Evolutionary conservation across 495 filamentous ascomycete genomes (phyloP).

Genomic region (Diplogelasinospora grovesii): DNA sequence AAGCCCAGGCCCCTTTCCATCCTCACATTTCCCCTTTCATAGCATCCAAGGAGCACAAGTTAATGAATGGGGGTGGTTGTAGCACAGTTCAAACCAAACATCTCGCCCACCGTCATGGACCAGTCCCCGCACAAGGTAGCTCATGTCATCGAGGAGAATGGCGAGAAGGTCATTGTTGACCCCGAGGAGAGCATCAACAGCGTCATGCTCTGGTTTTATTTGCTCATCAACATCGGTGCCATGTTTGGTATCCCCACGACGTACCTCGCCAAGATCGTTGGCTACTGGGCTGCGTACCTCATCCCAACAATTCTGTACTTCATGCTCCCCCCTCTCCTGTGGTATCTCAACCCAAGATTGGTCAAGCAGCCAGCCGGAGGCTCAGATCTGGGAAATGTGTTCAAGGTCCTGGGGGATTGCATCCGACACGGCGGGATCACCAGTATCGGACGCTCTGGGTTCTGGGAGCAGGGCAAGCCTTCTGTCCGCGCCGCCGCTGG

Average conservation of each 20-base stretch:
- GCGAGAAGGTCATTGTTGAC: conserved; percentile 70
- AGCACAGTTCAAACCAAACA: conserved; percentile 59
- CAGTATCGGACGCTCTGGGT: conserved; percentile 45
- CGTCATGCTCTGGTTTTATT: conserved; percentile 60
- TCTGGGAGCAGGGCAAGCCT: conserved; percentile 56
- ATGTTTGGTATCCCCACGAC: conserved; percentile 46
- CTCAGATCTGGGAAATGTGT: conserved; percentile 46
- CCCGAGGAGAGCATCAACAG: conserved; percentile 67
- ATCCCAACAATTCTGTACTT: conserved; percentile 57
- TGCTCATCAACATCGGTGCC: conserved; percentile 71
- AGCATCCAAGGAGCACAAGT: too few species aligned
- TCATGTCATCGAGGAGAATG: conserved; percentile 57
- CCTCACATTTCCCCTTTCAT: too few species aligned
- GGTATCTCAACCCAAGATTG: conserved; percentile 39
- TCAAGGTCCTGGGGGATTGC: conserved; percentile 44
- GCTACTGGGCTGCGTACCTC: conserved; percentile 67
- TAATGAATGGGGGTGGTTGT: too few species aligned
- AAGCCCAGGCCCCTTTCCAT: too few species aligned
- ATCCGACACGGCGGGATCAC: conserved; percentile 46
- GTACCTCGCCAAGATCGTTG: conserved; percentile 43
- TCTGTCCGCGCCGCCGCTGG: conserved; percentile 43
- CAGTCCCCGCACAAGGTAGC: conserved; percentile 53
- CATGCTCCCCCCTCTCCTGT: conserved; percentile 45
- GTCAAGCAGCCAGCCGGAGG: conserved; percentile 45
- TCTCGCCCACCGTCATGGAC: conserved; percentile 63